These are phyloP conservation scores for Discostella stelligera DNA, from an alignment of 352 stramenopile genomes.

Conservation along the genomic window DNA sequence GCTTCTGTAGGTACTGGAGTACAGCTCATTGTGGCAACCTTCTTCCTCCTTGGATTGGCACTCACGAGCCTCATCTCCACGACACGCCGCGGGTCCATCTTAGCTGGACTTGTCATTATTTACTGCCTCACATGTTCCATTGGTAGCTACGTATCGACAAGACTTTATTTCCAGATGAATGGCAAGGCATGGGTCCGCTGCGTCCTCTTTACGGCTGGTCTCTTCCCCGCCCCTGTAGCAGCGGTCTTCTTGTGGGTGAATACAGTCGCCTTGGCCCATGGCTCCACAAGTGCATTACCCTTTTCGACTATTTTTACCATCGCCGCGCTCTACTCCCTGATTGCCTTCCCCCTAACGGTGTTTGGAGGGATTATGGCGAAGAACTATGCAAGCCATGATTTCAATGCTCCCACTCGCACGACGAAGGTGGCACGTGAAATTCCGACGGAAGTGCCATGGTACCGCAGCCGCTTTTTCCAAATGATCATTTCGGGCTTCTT, in stretches of 20 bases:
- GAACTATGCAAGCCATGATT: conserved; percentile 87
- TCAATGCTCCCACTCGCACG: conserved; percentile 92
- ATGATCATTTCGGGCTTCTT: conserved; percentile 93
- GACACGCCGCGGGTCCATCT: conserved; percentile 87
- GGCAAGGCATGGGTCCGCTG: conserved; percentile 94
- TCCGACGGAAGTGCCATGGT: conserved; percentile 87
- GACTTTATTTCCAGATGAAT: conserved; percentile 92
- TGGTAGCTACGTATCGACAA: conserved; percentile 89
- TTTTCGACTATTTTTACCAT: conserved; percentile 95
- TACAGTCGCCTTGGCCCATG: conserved; percentile 91
- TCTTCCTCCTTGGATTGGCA: conserved; percentile 89
- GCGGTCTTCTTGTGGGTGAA: conserved; percentile 94
- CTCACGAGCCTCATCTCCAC: conserved; percentile 90
- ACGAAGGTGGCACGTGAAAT: conserved; percentile 95
- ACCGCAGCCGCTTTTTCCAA: conserved; percentile 85
- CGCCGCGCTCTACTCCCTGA: conserved; percentile 88
- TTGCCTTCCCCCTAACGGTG: conserved; percentile 91
- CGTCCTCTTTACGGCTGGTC: conserved; percentile 87
- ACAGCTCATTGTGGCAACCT: conserved; percentile 91
- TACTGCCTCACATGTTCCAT: conserved; percentile 92
- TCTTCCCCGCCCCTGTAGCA: conserved; percentile 91
- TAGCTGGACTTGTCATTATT: conserved; percentile 91
- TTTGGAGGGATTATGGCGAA: conserved; percentile 92
- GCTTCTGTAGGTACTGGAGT: conserved; percentile 90
- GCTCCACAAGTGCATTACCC: conserved; percentile 92